Evolutionary conservation across 495 filamentous ascomycete species (phyloP), one percentile per base, ranked within the genome.

Genomic region (Tuber aestivum): DNA sequence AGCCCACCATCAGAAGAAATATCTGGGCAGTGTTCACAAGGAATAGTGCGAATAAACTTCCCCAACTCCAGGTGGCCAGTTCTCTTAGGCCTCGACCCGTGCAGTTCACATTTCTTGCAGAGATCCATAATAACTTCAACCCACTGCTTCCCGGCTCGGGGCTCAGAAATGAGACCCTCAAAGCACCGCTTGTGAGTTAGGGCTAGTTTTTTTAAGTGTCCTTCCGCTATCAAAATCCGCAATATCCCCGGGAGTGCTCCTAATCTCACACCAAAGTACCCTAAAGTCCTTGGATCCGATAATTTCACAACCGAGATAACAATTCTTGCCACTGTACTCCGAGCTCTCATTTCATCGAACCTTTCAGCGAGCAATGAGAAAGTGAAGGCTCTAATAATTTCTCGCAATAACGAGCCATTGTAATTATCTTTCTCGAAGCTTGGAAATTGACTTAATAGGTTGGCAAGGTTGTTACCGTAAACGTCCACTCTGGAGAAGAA

Each of bases 201-300:
- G 20, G n/a, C 75, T 16, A 70, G 27, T 32, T 35, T 7, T 7
- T 35, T 8, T 20, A 75, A 50, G 20, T 23, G 1, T 5, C 73
- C 38, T 20, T 72, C 69, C 10, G 40, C 41, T 37, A 77, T 71
- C 35, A 77, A 69, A 41, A 44, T 71, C 18, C 37, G 40, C 23
- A 76, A 23, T 21, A 77, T 76, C 10, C 9, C 23, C 7, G 73
- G 73, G 14, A 44, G 20, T 14, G 74, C 76, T 41, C 73, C 73
- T 20, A 77, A 21, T 50, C 5, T 77, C 35, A 37, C 45, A 0
- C 73, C 45, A 69, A 77, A 23, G 0, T 75, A 40, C 9, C 7
- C 40, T 4, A 68, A 69, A 23, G 48, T 8, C 3, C 41, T 48
- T 27, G 73, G 76, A n/a, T 71, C 69, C 3, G 76, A 72, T 12